Base-by-base conservation (phyloP, 164 flowering plant species). In the Nelumbo lutea region DNA sequence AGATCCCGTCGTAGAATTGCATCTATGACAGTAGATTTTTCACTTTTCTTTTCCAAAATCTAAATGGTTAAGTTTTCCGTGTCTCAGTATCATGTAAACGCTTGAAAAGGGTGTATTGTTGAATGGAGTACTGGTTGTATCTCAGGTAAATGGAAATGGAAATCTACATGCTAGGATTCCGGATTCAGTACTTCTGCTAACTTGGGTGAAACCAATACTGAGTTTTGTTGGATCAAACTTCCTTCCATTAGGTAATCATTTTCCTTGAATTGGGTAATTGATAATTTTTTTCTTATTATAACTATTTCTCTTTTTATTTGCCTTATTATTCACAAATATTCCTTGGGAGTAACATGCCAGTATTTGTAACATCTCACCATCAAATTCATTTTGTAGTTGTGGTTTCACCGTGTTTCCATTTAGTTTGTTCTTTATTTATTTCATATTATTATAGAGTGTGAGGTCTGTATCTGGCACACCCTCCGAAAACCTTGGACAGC, bases 181-280 rank as follows among this genome's bases (percentile, higher is more conserved):
- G 57, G 57, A 62, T 68, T 62, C 62, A 1, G 57, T 40, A 4
- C 68, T 66, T 38, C 57, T 60, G n/a, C 64, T 65, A 15, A 56
- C n/a, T 59, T 83, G 70, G 77, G 66, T 67, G 44, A 67, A 79
- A 42, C 78, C 84, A 3, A 45, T 87, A 14, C 56, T 67, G 71
- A 75, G 66, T 52, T 81, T 87, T 65, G 82, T 75, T 0, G 39
- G 65, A 9, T 45, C 77, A 59, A 89, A 87, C 73, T 87, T 89
- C 73, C 84, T 89, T 51, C 95, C 95, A 2, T 67, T 89, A 71
- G 91, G 94, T 89, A 80, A 69, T 58, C 46, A 7, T 13, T 14
- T 42, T 64, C 4, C 1, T 56, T 41, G 27, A 1, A 42, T 59
- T 15, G 6, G 2, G 42, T 43, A 2, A 53, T 7, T 11, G 42